A percentile compares a stretch with the other conserved stretches of the same genome.
phyloP scores from a whole-genome alignment of 768 basidiomycete species.

The Phylloporus sp. region DNA sequence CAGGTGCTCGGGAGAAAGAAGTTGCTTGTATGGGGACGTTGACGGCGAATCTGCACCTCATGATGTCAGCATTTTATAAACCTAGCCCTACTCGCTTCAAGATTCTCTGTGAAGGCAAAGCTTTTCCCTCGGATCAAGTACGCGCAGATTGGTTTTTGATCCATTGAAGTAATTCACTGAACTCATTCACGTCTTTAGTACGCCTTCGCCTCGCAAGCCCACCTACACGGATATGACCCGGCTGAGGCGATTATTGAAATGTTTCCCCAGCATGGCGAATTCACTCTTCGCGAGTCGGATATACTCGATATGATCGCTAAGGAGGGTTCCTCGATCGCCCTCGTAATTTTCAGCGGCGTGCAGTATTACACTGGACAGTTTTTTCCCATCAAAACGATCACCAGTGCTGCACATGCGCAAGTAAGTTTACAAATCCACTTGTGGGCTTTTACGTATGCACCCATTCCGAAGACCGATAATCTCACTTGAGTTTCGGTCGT shows the following conservation, averaged over 20 bases:
- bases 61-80: slow-evolving; percentile 93
- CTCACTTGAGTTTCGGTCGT: slow-evolving; percentile 5
- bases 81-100: slow-evolving; percentile 83
- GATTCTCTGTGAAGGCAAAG: slow-evolving; percentile 90
- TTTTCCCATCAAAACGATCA: slow-evolving; percentile 85
- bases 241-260: slow-evolving; percentile 73
- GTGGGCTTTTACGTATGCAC: slow-evolving; percentile 26
- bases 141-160: slow-evolving; percentile 22
- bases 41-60: slow-evolving; percentile 92
- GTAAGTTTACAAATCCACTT: slow-evolving; percentile 39
- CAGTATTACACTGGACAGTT: slow-evolving; percentile 98
- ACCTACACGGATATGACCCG: slow-evolving; percentile 74
- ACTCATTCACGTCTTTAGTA: slow-evolving; percentile 52
- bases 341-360: slow-evolving; percentile 90
- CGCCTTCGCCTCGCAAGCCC: slow-evolving; percentile 91
- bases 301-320: slow-evolving; percentile 71
- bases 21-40: slow-evolving; percentile 94
- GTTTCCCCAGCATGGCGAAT: slow-evolving; percentile 78
- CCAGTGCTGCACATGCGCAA: slow-evolving; percentile 78
- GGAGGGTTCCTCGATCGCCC: slow-evolving; percentile 74
- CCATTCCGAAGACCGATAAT: slow-evolving; percentile 5
- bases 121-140: slow-evolving; percentile 97
- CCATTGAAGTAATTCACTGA: slow-evolving; percentile 11
- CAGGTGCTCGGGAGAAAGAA: slow-evolving; percentile 85
- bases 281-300: slow-evolving; percentile 81